These are phyloP conservation scores for Carpinus viminea DNA, from an alignment of 306 rosid genomes.

Conservation along the genomic window DNA sequence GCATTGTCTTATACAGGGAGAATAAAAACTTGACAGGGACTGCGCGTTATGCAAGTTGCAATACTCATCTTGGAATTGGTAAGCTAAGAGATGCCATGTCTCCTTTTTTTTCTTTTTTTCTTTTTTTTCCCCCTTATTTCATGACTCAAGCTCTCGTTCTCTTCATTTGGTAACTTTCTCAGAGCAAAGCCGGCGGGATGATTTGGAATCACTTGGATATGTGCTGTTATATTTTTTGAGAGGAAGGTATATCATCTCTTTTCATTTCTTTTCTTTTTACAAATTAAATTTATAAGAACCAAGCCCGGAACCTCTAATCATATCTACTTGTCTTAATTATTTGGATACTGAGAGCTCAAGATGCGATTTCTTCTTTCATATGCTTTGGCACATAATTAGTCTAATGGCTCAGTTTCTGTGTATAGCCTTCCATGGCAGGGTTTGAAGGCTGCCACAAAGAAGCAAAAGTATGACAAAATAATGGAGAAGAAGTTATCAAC, in stretches of 20 bases:
- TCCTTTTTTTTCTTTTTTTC: background rate
- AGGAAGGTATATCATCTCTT: slow-evolving; percentile 68
- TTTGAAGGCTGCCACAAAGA: slow-evolving; percentile 95
- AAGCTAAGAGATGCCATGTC: slow-evolving; percentile 39
- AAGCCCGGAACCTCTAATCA: background rate
- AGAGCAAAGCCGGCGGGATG: slow-evolving; percentile 99
- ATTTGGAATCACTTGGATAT: slow-evolving; percentile 95
- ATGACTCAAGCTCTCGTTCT: slow-evolving; percentile 3
- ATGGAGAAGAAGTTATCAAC: slow-evolving; percentile 95
- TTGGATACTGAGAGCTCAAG: background rate
- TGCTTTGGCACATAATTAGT: background rate
- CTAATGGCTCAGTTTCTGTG: slow-evolving; percentile 23
- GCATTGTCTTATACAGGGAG: slow-evolving; percentile 50
- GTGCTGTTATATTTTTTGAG: slow-evolving; percentile 92
- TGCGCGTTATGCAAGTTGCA: slow-evolving; percentile 98
- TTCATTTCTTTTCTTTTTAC: slow-evolving; percentile 18
- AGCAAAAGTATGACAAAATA: slow-evolving; percentile 96
- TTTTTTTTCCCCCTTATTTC: background rate
- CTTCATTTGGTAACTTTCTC: slow-evolving; percentile 27
- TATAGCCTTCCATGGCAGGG: slow-evolving; percentile 99
- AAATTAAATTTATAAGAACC: background rate
- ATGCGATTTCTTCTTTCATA: background rate
- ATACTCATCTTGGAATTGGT: slow-evolving; percentile 99
- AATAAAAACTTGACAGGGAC: slow-evolving; percentile 92
- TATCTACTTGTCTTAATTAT: background rate